These are phyloP conservation scores for Glutinoglossum americanum DNA, from an alignment of 495 filamentous ascomycete genomes.

Conservation along the genomic window DNA sequence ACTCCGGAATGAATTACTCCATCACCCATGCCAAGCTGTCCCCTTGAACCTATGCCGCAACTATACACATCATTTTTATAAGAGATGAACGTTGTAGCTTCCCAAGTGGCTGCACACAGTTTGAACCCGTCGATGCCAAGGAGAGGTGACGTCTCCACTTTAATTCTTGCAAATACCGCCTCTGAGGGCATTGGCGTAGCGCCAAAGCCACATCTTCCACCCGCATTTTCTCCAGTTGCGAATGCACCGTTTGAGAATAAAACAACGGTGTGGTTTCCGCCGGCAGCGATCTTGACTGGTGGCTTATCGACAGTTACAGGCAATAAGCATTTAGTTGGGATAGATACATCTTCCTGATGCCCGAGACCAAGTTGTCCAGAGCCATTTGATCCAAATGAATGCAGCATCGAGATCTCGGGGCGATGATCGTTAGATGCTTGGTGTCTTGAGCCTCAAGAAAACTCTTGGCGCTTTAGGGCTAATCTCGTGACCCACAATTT, in stretches of 20 bases:
- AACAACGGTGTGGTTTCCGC: conserved; percentile 76
- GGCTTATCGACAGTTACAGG: conserved; percentile 9
- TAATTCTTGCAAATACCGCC: not conserved
- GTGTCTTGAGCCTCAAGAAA: not conserved
- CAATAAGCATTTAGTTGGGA: conserved; percentile 38
- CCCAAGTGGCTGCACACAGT: conserved; percentile 52
- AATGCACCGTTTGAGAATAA: conserved; percentile 37
- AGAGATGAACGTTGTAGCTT: conserved; percentile 36
- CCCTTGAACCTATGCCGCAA: conserved; percentile 42
- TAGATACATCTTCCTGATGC: conserved; percentile 49
- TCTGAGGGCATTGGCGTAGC: conserved; percentile 1
- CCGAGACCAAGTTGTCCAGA: conserved; percentile 69
- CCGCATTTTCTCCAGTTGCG: conserved; percentile 35
- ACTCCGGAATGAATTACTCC: conserved; percentile 6
- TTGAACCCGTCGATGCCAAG: conserved; percentile 10
- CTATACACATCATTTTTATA: conserved; percentile 29
- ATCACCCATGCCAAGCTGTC: conserved; percentile 45
- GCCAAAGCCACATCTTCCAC: conserved; percentile 29
- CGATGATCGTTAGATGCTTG: not conserved
- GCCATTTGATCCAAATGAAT: conserved; percentile 81
- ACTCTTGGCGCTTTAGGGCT: conserved; percentile 1
- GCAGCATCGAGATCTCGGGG: conserved; percentile 23
- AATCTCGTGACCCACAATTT: not conserved
- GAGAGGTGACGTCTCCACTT: not conserved
- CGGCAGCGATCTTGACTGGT: conserved; percentile 34